Evolutionary conservation across 495 filamentous ascomycete species (phyloP).

Genomic region (Podospora didyma): DNA sequence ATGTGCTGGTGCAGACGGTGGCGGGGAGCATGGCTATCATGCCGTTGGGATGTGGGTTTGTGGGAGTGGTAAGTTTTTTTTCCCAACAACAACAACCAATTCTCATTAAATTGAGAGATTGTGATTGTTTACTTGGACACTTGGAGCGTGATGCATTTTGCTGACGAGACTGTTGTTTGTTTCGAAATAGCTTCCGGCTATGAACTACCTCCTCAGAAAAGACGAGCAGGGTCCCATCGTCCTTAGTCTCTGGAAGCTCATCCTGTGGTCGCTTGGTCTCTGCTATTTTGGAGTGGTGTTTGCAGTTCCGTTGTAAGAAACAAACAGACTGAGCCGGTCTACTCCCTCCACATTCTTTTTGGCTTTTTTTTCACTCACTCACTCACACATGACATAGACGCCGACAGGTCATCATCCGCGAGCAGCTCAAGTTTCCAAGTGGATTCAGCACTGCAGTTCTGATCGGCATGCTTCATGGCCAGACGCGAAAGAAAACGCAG

Average conservation of each 20-base stretch:
- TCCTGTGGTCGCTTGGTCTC: conserved; percentile 85
- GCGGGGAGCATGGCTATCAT: conserved; percentile 94
- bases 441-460: conserved; percentile 93
- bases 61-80: too few species aligned
- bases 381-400: conserved; percentile 39
- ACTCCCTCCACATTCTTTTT: not conserved
- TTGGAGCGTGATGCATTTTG: too few species aligned
- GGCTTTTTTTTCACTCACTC: not conserved
- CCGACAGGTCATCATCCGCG: conserved; percentile 84
- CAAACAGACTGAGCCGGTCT: not conserved
- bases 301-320: conserved; percentile 69
- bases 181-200: conserved; percentile 72
- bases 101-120: too few species aligned
- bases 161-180: too few species aligned
- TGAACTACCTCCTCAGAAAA: conserved; percentile 76
- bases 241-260: conserved; percentile 68
- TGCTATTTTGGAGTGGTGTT: conserved; percentile 97
- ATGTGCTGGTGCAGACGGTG: conserved; percentile 95
- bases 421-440: conserved; percentile 89
- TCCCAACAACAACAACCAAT: too few species aligned
- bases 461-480: conserved; percentile 82
- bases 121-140: too few species aligned
- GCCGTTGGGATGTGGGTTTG: conserved; percentile 94
- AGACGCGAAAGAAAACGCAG: conserved; percentile 16
- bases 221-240: conserved; percentile 74